Base-by-base conservation (phyloP, 208 protist species). In the Leishmania aethiopica region DNA sequence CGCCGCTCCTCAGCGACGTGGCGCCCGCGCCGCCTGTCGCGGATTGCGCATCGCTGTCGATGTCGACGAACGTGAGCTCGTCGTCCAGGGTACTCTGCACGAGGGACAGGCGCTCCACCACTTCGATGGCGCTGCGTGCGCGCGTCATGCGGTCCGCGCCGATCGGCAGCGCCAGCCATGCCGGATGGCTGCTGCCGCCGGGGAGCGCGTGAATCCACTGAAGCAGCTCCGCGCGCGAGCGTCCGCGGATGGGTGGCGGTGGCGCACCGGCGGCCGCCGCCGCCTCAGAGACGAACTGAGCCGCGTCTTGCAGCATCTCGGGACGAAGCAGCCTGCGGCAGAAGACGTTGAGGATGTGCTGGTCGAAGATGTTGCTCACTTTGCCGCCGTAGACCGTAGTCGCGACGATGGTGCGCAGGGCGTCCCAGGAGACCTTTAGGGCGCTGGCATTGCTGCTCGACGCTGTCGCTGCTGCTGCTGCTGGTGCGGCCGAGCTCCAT, bases 331-430 rank as follows among this genome's bases (percentile, higher is more conserved):
- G 45, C 47, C 86, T 67, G 25, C 85, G 82, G 32, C 99, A 95
- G 85, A 99, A 96, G 57, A 90, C 94, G 57, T 98, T 86, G 3
- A 99, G 82, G 2, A 99, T 79, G 74, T 96, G 91, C 88, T 98
- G 91, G 84, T 99, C 99, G 86, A 99, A 99, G n/a, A 95, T 91
- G 90, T 99, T 99, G 86, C 99, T 98, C 28, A 99, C 92, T 78
- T 97, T 93, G 37, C 99, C 99, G 78, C 99, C 99, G 89, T 99
- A 99, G 42, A 99, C 91, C 7, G 96, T 97, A 32, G 93, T 86
- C 25, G 92, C 90, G 15, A 99, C 88, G 71, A 99, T 95, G 19
- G 89, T 88, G 35, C 93, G 94, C 45, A 99, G 81, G 22, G 99
- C 98, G 25, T 89, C 79, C 99, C 99, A 99, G 59, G 98, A 95